These are phyloP conservation scores for Populus hybrid DNA, from an alignment of 441 rosid genomes.

Conservation along the genomic window DNA sequence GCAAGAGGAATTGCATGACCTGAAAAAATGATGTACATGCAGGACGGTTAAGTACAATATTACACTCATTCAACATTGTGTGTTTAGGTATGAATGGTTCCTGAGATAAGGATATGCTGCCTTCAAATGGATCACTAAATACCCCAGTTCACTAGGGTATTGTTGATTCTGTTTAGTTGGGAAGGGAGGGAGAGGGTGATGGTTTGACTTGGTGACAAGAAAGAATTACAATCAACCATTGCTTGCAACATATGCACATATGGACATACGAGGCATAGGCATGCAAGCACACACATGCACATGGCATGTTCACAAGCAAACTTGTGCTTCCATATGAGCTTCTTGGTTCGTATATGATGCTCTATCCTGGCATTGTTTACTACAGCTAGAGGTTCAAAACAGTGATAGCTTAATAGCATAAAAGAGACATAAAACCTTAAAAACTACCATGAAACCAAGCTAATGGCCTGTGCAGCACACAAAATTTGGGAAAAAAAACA, in stretches of 20 bases:
- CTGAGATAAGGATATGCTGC: not conserved
- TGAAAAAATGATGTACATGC: constrained; percentile 17
- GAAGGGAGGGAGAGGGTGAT: not conserved
- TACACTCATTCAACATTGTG: not conserved
- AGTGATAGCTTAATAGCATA: not conserved
- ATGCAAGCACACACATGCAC: not conserved
- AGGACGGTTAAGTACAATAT: not conserved
- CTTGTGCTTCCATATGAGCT: not conserved
- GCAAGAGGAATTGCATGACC: constrained; percentile 73
- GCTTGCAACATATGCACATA: not conserved
- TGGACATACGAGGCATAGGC: not conserved
- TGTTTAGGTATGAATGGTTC: not conserved
- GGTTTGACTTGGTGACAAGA: not conserved
- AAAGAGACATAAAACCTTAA: not conserved
- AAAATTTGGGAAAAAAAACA: not conserved
- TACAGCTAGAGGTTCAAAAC: not conserved
- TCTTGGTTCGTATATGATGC: not conserved
- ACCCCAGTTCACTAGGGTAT: not conserved
- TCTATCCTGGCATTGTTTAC: not conserved
- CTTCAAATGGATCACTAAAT: not conserved
- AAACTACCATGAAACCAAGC: not conserved
- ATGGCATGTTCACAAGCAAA: not conserved
- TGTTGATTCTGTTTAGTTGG: not conserved
- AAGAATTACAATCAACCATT: not conserved
- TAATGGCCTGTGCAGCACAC: not conserved